phyloP scores from a whole-genome alignment of 768 basidiomycete genomes.

The Amanita thiersii region DNA sequence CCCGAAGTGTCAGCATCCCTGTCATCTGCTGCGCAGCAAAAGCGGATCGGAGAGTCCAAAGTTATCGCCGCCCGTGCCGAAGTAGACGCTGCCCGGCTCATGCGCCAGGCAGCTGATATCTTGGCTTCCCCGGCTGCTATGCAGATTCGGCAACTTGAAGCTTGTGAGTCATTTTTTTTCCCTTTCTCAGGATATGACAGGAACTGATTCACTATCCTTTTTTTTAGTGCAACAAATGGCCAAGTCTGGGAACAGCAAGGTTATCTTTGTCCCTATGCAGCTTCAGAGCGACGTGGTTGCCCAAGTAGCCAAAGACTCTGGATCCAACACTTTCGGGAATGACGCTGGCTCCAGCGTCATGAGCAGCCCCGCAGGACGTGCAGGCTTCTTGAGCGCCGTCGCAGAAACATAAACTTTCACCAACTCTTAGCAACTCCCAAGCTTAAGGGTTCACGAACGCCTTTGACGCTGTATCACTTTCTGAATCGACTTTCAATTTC shows the following conservation, averaged over 20 bases:
- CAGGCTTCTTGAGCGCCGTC: conserved; percentile 45
- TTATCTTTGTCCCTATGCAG: conserved; percentile 92
- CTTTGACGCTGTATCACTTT: too few species aligned
- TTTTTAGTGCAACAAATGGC: conserved; percentile 82
- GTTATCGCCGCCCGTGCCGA: conserved; percentile 94
- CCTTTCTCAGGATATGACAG: not conserved
- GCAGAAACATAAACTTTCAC: conserved; percentile 31
- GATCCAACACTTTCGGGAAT: conserved; percentile 20
- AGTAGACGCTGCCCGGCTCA: conserved; percentile 89
- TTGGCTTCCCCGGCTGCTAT: conserved; percentile 92
- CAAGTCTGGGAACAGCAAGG: conserved; percentile 80
- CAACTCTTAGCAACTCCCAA: too few species aligned
- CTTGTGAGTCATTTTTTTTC: conserved; percentile 32
- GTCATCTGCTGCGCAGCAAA: conserved; percentile 93
- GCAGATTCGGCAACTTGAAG: conserved; percentile 97
- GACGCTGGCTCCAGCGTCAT: conserved; percentile 31
- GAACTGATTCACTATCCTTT: not conserved
- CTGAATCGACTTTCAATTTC: too few species aligned
- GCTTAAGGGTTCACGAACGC: too few species aligned
- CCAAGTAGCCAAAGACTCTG: conserved; percentile 30
- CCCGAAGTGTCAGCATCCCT: conserved; percentile 84
- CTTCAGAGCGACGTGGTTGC: conserved; percentile 65
- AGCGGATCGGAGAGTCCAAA: conserved; percentile 94
- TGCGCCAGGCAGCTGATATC: conserved; percentile 96
- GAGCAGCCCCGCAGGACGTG: conserved; percentile 35